These are phyloP conservation scores for Thelonectria discophora DNA, from an alignment of 2,329 filamentous ascomycete genomes.

Conservation along the genomic window DNA sequence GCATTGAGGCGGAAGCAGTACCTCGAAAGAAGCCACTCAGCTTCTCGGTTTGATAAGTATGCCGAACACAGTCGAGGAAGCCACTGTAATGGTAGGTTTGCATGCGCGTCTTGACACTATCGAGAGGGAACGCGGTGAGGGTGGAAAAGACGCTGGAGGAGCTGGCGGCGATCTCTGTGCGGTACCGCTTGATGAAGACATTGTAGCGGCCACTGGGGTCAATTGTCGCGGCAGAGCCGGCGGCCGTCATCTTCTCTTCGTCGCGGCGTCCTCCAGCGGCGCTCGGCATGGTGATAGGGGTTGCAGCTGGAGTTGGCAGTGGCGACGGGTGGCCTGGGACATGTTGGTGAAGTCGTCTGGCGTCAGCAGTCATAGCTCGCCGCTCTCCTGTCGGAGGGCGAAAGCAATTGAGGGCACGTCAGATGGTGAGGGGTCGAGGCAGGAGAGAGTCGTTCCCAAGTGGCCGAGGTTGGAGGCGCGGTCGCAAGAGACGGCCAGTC, in stretches of 20 bases:
- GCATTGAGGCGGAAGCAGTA: conserved; percentile 47
- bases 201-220: conserved; percentile 45
- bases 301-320: conserved; percentile 40
- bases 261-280: conserved; percentile 43
- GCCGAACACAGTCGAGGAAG: conserved; percentile 76
- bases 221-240: conserved; percentile 25
- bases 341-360: conserved; percentile 50
- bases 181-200: conserved; percentile 74
- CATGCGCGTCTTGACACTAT: conserved; percentile 90
- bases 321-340: conserved; percentile 46
- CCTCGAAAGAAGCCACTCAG: conserved; percentile 82
- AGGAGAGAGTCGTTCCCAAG: not conserved
- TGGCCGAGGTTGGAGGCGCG: conserved; percentile 34
- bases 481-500: conserved; percentile 35
- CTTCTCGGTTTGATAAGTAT: conserved; percentile 80
- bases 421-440: not conserved
- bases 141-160: conserved; percentile 81
- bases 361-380: conserved; percentile 51
- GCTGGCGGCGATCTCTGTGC: conserved; percentile 82
- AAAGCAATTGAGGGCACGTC: conserved; percentile 28
- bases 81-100: conserved; percentile 84
- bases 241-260: conserved; percentile 39
- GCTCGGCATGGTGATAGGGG: conserved; percentile 40
- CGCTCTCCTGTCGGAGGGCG: conserved; percentile 23
- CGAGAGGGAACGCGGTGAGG: conserved; percentile 82